Percentiles rank a stretch among this genome's conserved stretches.
Conservation (phyloP, 2,329 filamentous ascomycete species). For the Cladosporium cucumerinum region DNA sequence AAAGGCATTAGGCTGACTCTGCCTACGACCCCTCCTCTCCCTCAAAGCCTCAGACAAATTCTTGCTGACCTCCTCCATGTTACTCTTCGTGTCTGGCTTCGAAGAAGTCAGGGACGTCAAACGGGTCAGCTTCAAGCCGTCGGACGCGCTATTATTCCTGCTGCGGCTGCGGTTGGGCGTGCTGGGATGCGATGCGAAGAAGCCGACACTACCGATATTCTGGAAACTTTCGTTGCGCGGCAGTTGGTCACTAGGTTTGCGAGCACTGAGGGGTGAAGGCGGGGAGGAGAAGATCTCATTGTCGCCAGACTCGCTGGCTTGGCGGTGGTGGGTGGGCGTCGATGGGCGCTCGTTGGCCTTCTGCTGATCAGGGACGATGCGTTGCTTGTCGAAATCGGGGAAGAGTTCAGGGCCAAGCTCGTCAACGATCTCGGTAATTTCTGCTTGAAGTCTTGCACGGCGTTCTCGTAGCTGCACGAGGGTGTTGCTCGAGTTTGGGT, state of each 20-base stretch:
- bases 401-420: slow-evolving; percentile 93
- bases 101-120: slow-evolving; percentile 50
- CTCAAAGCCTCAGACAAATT: slow-evolving; percentile 83
- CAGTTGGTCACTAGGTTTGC: slow-evolving; percentile 49
- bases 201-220: slow-evolving; percentile 79
- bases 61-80: slow-evolving; percentile 75
- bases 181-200: slow-evolving; percentile 86
- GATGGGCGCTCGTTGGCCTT: slow-evolving; percentile 28
- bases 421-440: slow-evolving; percentile 92
- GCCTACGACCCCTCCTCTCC: slow-evolving; percentile 63
- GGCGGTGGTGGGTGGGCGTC: slow-evolving; percentile 24
- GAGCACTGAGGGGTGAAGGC: slow-evolving; percentile 18
- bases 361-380: slow-evolving; percentile 58
- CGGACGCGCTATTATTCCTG: slow-evolving; percentile 51
- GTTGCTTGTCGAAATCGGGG: slow-evolving; percentile 82
- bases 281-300: slow-evolving; percentile 28
- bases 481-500: slow-evolving; percentile 78
- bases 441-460: slow-evolving; percentile 69
- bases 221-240: slow-evolving; percentile 92
- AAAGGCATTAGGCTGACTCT: slow-evolving; percentile 39
- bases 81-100: slow-evolving; percentile 48
- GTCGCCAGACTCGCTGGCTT: slow-evolving; percentile 19
- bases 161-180: slow-evolving; percentile 72
- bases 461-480: slow-evolving; percentile 72
- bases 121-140: slow-evolving; percentile 21